Percentiles rank a stretch among this genome's conserved stretches.
phyloP scores from a whole-genome alignment of 768 basidiomycete species.

The Pisolithus marmoratus region DNA sequence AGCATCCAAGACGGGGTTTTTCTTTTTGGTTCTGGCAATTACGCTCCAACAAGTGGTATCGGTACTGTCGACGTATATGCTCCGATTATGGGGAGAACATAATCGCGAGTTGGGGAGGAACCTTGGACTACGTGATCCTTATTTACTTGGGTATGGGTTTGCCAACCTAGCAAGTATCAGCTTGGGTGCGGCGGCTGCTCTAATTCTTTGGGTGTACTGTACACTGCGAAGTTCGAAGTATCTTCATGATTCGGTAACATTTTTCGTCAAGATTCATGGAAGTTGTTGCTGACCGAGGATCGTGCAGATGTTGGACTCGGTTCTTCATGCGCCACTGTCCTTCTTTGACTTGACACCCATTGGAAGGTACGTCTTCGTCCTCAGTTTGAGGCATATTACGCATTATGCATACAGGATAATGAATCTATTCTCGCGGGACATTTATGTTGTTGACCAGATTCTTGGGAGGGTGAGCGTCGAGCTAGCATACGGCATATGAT shows the following conservation, averaged over 20 bases:
- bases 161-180: slow-evolving; percentile 57
- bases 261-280: neutral
- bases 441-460: slow-evolving; percentile 79
- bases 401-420: slow-evolving; percentile 50
- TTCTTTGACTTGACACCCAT: slow-evolving; percentile 91
- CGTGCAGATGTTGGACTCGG: slow-evolving; percentile 67
- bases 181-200: slow-evolving; percentile 46
- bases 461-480: slow-evolving; percentile 49
- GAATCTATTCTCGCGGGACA: slow-evolving; percentile 89
- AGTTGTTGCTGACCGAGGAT: neutral
- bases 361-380: slow-evolving; percentile 51
- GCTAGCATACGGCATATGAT: neutral
- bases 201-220: slow-evolving; percentile 75
- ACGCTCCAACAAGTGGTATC: slow-evolving; percentile 51
- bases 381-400: neutral
- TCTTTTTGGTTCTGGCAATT: slow-evolving; percentile 54
- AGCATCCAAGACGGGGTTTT: slow-evolving; percentile 69
- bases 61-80: slow-evolving; percentile 55
- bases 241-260: slow-evolving; percentile 65
- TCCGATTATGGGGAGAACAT: slow-evolving; percentile 81
- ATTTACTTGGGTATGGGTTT: slow-evolving; percentile 60
- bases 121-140: slow-evolving; percentile 46
- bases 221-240: slow-evolving; percentile 65
- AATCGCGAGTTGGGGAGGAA: slow-evolving; percentile 59
- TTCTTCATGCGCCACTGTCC: slow-evolving; percentile 77